Conservation (phyloP, 2,329 filamentous ascomycete species). For the Coccinonectria pachysandricola region DNA sequence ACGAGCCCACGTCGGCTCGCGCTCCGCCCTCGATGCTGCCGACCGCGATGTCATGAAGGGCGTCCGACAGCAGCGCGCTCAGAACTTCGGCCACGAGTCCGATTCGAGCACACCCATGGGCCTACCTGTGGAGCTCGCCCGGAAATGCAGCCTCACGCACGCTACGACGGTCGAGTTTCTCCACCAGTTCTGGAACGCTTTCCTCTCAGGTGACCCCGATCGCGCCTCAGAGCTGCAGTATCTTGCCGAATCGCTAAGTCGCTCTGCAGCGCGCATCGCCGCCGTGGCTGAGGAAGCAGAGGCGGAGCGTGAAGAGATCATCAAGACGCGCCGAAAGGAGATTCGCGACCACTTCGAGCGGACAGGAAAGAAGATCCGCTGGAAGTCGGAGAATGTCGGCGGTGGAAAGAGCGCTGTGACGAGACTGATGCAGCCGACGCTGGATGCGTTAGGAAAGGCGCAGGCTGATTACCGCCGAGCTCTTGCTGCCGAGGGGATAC, state of each 20-base stretch:
- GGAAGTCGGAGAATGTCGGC: constrained; percentile 56
- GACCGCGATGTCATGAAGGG: constrained; percentile 57
- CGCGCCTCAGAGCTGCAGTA: constrained; percentile 72
- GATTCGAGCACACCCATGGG: constrained; percentile 45
- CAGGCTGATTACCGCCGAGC: constrained; percentile 61
- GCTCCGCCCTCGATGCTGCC: constrained; percentile 52
- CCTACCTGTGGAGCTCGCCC: constrained; percentile 41
- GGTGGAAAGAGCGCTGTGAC: constrained; percentile 70
- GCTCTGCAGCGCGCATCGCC: constrained; percentile 68
- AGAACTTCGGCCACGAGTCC: constrained; percentile 41
- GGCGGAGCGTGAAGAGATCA: constrained; percentile 54
- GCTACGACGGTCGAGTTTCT: constrained; percentile 91
- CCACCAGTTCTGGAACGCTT: constrained; percentile 94
- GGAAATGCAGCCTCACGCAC: constrained; percentile 60
- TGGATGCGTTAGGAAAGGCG: constrained; percentile 60
- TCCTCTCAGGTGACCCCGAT: constrained; percentile 76
- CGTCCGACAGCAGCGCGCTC: constrained; percentile 49
- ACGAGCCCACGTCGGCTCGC: constrained; percentile 55
- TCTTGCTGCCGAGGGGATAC: constrained; percentile 51
- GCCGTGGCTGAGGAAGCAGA: constrained; percentile 76
- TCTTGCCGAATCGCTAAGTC: constrained; percentile 69
- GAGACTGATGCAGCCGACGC: constrained; percentile 64
- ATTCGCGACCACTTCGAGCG: constrained; percentile 59
- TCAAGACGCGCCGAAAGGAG: constrained; percentile 58
- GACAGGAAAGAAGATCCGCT: constrained; percentile 63